Conservation (phyloP, 176 grass and related monocot genomes). For the Microstegium vimineum region DNA sequence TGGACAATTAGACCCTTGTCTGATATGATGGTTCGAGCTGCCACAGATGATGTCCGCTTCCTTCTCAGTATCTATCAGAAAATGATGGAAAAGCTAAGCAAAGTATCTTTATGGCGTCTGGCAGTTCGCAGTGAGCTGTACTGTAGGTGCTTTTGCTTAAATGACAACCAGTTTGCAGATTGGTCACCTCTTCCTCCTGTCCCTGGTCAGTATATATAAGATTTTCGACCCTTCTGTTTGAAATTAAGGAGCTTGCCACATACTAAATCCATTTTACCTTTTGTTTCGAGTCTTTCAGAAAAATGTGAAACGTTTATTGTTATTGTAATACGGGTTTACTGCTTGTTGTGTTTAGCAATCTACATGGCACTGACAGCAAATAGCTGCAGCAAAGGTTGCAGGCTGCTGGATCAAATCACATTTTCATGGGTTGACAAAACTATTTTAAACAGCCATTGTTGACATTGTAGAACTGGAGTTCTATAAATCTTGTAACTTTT, state of each 20-base stretch:
- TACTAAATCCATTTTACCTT: slow-evolving; percentile 13
- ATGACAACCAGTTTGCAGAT: slow-evolving; percentile 67
- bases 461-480: not conserved
- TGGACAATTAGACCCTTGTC: slow-evolving; percentile 84
- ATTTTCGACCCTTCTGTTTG: not conserved
- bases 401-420: not conserved
- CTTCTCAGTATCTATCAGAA: slow-evolving; percentile 81
- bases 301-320: no score
- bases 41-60: slow-evolving; percentile 90
- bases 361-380: not conserved
- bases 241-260: not conserved
- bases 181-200: slow-evolving; percentile 76
- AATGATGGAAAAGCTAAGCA: slow-evolving; percentile 77
- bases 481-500: not conserved
- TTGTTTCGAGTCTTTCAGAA: slow-evolving; percentile 1
- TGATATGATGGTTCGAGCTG: slow-evolving; percentile 86
- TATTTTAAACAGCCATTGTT: not conserved
- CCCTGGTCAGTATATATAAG: slow-evolving; percentile 50
- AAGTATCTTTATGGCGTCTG: slow-evolving; percentile 69
- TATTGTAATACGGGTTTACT: not conserved
- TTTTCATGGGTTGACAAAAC: not conserved
- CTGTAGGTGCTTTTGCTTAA: slow-evolving; percentile 89
- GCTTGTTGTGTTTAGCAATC: not conserved
- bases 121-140: slow-evolving; percentile 73
- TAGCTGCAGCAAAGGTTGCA: not conserved